Evolutionary conservation across 495 filamentous ascomycete genomes (phyloP).

Genomic region (Xylaria acuta): DNA sequence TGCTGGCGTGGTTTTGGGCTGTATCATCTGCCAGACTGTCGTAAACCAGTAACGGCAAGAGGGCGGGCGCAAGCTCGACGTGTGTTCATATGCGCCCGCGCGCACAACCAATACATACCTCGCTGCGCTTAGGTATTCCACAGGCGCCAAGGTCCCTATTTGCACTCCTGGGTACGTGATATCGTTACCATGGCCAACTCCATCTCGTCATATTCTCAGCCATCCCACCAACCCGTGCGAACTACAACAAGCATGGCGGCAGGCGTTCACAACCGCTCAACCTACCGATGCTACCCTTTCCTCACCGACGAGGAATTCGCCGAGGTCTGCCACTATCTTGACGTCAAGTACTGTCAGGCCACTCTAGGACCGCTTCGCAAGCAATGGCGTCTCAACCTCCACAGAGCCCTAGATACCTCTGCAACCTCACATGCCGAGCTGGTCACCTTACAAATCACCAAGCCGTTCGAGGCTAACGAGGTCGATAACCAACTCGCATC

Average conservation of each 20-base stretch:
- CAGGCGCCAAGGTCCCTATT: neutral
- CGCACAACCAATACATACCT: neutral
- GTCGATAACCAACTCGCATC: slow-evolving; percentile 51
- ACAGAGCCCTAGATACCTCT: slow-evolving; percentile 42
- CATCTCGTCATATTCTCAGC: neutral
- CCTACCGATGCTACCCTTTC: slow-evolving; percentile 58
- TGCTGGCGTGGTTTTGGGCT: neutral
- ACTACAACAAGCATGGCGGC: slow-evolving; percentile 8
- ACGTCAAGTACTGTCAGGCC: slow-evolving; percentile 58
- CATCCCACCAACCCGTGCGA: neutral
- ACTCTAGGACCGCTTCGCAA: slow-evolving; percentile 54
- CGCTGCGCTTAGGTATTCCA: neutral
- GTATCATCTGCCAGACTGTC: neutral
- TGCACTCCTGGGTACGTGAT: too few relatives aligned
- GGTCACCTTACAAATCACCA: slow-evolving; percentile 54
- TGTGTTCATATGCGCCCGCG: neutral
- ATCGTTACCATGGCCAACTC: slow-evolving; percentile 3
- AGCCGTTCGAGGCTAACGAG: slow-evolving; percentile 48
- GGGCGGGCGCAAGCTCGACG: neutral
- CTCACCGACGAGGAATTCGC: slow-evolving; percentile 65
- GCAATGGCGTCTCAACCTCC: slow-evolving; percentile 49
- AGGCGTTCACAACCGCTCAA: slow-evolving; percentile 26
- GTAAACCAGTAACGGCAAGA: neutral
- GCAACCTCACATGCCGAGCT: slow-evolving; percentile 41
- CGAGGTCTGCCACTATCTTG: slow-evolving; percentile 64